Evolutionary conservation across 2,329 filamentous ascomycete species (phyloP), one percentile per base, ranked within the genome.

Genomic region (Coccinonectria pachysandricola): DNA sequence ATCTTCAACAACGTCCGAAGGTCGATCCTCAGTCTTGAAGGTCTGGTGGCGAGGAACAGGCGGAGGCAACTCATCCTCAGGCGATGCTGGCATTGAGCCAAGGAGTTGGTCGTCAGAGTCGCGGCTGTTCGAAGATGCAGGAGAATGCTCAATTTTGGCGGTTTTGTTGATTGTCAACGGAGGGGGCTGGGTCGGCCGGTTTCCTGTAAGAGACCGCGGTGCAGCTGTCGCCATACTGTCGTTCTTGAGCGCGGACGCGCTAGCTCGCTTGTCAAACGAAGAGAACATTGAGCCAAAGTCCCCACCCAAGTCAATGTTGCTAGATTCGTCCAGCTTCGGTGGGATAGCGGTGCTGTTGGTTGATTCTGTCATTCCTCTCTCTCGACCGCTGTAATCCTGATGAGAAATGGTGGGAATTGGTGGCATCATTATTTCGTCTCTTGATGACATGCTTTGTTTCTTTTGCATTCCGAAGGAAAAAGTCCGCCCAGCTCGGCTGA

Each of bases 381-480:
- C 45, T 38, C 64, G 48, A 34, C 50, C 48, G 21, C 40, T 46
- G 19, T 42, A 43, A 22, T 48, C 42, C 22, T 55, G 46, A 28
- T 46, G 40, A 28, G 49, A 49, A 34, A 50, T 50, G 23, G 34
- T 44, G 16, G 55, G 50, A 13, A 64, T 39, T 4, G 64, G 59
- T 2, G 55, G 55, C 20, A 57, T 35, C 15, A 58, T 55, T 18
- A 48, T 42, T 12, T 51, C 45, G 17, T 43, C 46, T 13, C 49
- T 44, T 9, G 45, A 42, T 10, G 47, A 46, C 16, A 45, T 36
- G 16, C 35, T 44, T 23, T 57, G 49, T 43, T 71, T 74, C 46
- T 71, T 73, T 35, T 60, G 60, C 17, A 60, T 62, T 13, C 69
- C 70, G 44, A 75, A 75, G 3, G 71, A 74, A 39, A 74, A 74